Evolutionary conservation across 75 land plant genomes (phyloP), one percentile per base, ranked within the genome.

Genomic region (Selaginella tamariscina): DNA sequence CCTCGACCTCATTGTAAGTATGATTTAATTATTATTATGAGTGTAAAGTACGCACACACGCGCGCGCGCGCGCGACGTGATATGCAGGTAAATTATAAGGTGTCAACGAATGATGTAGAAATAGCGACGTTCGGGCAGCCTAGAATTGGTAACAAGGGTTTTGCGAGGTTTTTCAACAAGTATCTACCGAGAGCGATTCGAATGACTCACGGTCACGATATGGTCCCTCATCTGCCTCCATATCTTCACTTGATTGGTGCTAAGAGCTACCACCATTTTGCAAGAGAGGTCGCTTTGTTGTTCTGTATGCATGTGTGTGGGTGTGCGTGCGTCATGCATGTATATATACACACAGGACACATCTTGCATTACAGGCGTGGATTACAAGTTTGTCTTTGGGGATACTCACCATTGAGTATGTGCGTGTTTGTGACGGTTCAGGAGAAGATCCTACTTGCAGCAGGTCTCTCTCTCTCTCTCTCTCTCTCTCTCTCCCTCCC

Each of bases 151-250:
- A 93, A 93, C 78, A 71, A 82, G 49, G 86, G 55, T 39, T 93
- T 93, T 78, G 84, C 86, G 27, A 73, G 81, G 23, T 86, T 78
- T 67, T 93, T 79, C 65, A 82, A 56, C 56, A 30, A 73, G 24
- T 49, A 73, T 54, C 76, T 93, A 31, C 98, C 96, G 55, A 69
- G 79, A 49, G 80, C 98, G 8, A 67, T 85, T 32, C 80, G 98
- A 2, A 76, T 93, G 55, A 87, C 88, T n/a, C 74, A 93, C 77
- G 82, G 68, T 2, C 85, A 93, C 72, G 98, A 93, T 77, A 77
- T 93, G 2, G 98, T 93, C 21, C 98, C 98, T 23, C 98, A 93
- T 80, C 77, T 93, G 73, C 98, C 98, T 62, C 98, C 98, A 55
- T 86, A 85, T 70, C 89, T 86, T 64, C 54, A 78, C 24, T 71